A percentile compares a stretch with the other conserved stretches of the same genome.
Conservation (phyloP, 2,329 filamentous ascomycete genomes). For the Colletotrichum tanaceti region DNA sequence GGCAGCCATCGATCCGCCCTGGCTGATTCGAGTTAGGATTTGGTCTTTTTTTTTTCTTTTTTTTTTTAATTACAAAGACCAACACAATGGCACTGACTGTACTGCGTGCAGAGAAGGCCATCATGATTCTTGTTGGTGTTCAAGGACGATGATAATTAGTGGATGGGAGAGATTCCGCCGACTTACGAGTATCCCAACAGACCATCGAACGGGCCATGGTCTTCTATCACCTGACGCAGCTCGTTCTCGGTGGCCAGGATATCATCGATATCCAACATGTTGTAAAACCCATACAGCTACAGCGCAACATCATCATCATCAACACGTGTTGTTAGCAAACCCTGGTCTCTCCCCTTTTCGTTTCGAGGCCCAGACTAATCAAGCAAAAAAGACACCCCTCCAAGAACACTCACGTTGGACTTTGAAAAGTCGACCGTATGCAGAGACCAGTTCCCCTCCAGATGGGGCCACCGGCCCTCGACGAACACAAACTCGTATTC, state of each 20-base stretch:
- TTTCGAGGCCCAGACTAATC: background rate
- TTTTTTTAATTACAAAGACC: too few species aligned
- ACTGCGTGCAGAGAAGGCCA: too few species aligned
- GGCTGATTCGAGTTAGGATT: background rate
- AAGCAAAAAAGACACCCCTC: background rate
- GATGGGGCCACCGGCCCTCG: slow-evolving; percentile 18
- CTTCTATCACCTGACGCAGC: slow-evolving; percentile 23
- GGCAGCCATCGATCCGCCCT: slow-evolving; percentile 8
- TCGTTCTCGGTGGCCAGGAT: slow-evolving; percentile 21
- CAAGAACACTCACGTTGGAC: slow-evolving; percentile 19
- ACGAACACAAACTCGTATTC: slow-evolving; percentile 25
- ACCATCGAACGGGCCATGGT: slow-evolving; percentile 22
- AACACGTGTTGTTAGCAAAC: background rate
- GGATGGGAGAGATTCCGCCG: background rate
- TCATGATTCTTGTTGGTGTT: too few species aligned
- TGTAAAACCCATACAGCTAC: slow-evolving; percentile 24
- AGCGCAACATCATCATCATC: background rate
- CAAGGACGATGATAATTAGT: too few species aligned
- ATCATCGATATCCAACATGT: slow-evolving; percentile 22
- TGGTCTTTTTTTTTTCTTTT: too few species aligned
- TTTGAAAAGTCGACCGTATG: slow-evolving; percentile 26
- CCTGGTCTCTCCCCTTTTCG: too few species aligned
- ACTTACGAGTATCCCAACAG: slow-evolving; percentile 17
- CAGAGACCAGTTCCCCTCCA: slow-evolving; percentile 23
- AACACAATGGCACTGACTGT: too few species aligned